phyloP scores from a whole-genome alignment of 75 land plant genomes.

The Chamaecyparis obtusa region DNA sequence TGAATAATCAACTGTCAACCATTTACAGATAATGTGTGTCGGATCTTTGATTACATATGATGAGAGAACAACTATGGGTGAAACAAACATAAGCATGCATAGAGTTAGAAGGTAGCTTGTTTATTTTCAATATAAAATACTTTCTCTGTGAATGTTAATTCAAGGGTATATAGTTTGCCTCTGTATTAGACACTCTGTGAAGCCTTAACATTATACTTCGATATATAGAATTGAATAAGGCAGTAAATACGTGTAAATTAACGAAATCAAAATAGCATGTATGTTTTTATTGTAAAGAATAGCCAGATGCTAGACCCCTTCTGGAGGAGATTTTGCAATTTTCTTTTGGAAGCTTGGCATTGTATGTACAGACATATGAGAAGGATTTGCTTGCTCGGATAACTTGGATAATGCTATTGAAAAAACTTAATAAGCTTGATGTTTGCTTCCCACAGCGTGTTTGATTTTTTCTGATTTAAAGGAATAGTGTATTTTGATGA shows the following conservation, averaged over 20 bases:
- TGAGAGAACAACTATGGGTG: too few relatives aligned
- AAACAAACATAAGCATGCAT: background rate
- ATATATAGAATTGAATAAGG: background rate
- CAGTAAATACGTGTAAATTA: background rate
- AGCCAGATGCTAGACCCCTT: background rate
- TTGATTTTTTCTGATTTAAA: background rate
- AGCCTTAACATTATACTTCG: background rate
- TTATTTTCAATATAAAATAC: background rate
- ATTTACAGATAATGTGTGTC: too few relatives aligned
- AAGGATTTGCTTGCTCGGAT: background rate
- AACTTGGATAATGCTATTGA: background rate
- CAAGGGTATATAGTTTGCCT: background rate
- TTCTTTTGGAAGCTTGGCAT: background rate
- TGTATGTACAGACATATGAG: background rate
- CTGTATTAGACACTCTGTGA: background rate
- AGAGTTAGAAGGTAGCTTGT: background rate
- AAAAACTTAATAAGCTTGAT: background rate
- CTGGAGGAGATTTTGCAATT: background rate
- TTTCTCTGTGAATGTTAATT: background rate
- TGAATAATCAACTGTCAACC: too few relatives aligned
- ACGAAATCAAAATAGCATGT: background rate
- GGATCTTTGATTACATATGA: too few relatives aligned
- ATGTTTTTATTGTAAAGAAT: background rate
- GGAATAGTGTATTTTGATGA: background rate
- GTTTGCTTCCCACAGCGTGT: background rate